Percentiles rank a stretch among this genome's conserved stretches.
Evolutionary conservation across 768 basidiomycete genomes (phyloP).

Genomic region (Tulasnella sp.): DNA sequence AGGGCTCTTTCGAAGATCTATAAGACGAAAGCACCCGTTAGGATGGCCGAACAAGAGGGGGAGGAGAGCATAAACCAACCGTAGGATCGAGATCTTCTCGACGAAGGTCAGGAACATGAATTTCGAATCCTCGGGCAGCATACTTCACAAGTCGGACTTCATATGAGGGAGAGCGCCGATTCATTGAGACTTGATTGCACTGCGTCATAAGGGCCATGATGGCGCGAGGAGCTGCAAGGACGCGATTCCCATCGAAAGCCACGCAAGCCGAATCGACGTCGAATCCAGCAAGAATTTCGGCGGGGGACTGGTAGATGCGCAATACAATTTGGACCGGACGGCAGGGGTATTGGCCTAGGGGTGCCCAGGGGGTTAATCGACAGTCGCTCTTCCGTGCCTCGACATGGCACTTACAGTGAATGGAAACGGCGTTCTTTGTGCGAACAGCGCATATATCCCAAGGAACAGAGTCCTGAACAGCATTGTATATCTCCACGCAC

Average conservation of each 20-base stretch:
- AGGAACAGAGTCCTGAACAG: too few relatives aligned
- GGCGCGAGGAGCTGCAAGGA: slow-evolving; percentile 58
- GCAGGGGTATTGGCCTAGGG: too few relatives aligned
- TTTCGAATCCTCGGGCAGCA: slow-evolving; percentile 51
- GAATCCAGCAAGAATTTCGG: too few relatives aligned
- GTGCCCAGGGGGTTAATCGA: too few relatives aligned
- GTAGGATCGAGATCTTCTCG: slow-evolving; percentile 57
- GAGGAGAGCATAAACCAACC: slow-evolving; percentile 35
- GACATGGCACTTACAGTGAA: too few relatives aligned
- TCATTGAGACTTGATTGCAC: slow-evolving; percentile 58
- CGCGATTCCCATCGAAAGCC: slow-evolving; percentile 26
- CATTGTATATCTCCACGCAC: too few relatives aligned
- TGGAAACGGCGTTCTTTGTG: too few relatives aligned
- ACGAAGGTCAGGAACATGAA: slow-evolving; percentile 51
- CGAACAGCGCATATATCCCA: too few relatives aligned
- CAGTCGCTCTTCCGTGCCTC: too few relatives aligned
- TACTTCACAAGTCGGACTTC: slow-evolving; percentile 63
- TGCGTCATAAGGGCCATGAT: slow-evolving; percentile 64
- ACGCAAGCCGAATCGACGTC: too few relatives aligned
- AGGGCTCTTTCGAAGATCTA: slow-evolving; percentile 62
- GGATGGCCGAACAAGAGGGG: background rate
- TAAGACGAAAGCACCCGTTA: background rate
- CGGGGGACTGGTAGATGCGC: too few relatives aligned
- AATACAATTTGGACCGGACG: too few relatives aligned
- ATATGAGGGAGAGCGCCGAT: slow-evolving; percentile 57